Evolutionary conservation across 2,329 filamentous ascomycete genomes (phyloP), one percentile per base, ranked within the genome.

Genomic region (Epichloe sp.): DNA sequence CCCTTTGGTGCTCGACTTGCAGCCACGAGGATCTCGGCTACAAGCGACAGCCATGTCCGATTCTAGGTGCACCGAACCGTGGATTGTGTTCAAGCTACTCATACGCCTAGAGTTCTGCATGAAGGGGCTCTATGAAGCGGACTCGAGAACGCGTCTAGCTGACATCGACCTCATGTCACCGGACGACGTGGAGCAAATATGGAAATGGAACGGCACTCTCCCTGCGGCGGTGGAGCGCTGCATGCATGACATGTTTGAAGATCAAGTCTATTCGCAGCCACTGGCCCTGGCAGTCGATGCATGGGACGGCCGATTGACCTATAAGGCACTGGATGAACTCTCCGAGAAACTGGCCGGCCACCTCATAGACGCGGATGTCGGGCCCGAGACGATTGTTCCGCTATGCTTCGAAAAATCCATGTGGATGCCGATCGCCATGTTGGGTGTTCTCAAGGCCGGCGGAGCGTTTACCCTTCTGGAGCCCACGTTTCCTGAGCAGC

Each of bases 271-370:
- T 26, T 26, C 26, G 26, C 26, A 26, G 26, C 26, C 26, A 26
- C 26, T 26, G 26, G 26, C 26, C 26, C 26, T 26, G 26, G 26
- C 26, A 26, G 26, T 26, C 26, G 26, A 26, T 26, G 26, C 26
- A 26, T 26, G 26, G 55, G 59, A 73, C 73, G 49, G 76, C 71
- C 60, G 67, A 66, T 54, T 68, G 68, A 49, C 58, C 65, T 19
- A 68, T 49, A 53, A 64, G 55, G 34, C 71, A 23, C 59, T 26
- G 26, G 26, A 26, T 26, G 26, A 26, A 3, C 26, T 26, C 26
- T 8, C 26, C 71, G 2, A 46, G 55, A 35, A 19, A 4, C 41
- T 58, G 2, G 57, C 56, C 19, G 14, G n/a, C 17, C 44, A 48
- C 21, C 52, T 57, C 6, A 21, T 43, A 7, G 35, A 31, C 11